These are phyloP conservation scores for Suillus weaverae DNA, from an alignment of 768 basidiomycete species.

Conservation along the genomic window DNA sequence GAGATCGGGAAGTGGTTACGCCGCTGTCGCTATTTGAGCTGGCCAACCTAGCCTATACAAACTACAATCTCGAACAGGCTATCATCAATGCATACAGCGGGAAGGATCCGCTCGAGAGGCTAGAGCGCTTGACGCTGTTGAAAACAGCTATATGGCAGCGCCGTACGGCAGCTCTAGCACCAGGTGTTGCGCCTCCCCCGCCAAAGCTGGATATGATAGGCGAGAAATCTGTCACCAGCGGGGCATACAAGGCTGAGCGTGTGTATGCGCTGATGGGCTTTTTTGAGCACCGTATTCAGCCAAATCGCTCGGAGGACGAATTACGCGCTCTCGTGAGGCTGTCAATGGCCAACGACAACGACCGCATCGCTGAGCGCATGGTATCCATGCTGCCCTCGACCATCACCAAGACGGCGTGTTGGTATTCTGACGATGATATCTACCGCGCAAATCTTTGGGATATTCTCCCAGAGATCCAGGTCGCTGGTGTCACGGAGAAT, in stretches of 20 bases:
- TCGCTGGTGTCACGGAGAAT: slow-evolving; percentile 17
- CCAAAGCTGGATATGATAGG: background rate
- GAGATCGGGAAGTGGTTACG: slow-evolving; percentile 1
- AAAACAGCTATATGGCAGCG: slow-evolving; percentile 22
- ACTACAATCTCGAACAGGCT: slow-evolving; percentile 11
- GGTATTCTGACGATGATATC: slow-evolving; percentile 21
- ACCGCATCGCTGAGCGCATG: slow-evolving; percentile 24
- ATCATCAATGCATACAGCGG: slow-evolving; percentile 15
- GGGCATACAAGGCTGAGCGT: slow-evolving; percentile 18
- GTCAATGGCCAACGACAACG: slow-evolving; percentile 25
- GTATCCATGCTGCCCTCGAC: slow-evolving; percentile 17
- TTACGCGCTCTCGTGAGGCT: slow-evolving; percentile 18
- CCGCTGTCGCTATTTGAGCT: slow-evolving; percentile 2
- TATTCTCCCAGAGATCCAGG: slow-evolving; percentile 19
- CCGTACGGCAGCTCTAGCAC: slow-evolving; percentile 13
- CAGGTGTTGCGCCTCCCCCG: background rate
- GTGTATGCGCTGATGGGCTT: slow-evolving; percentile 26
- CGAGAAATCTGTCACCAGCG: background rate
- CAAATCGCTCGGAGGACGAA: slow-evolving; percentile 15
- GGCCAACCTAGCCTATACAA: slow-evolving; percentile 18
- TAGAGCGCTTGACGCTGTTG: slow-evolving; percentile 17
- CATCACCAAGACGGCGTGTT: slow-evolving; percentile 8
- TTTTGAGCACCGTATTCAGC: slow-evolving; percentile 22
- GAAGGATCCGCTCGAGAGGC: slow-evolving; percentile 14
- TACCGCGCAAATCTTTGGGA: slow-evolving; percentile 21